Evolutionary conservation across 108 stramenopile species (phyloP).

Genomic region (Nitzschia palea): DNA sequence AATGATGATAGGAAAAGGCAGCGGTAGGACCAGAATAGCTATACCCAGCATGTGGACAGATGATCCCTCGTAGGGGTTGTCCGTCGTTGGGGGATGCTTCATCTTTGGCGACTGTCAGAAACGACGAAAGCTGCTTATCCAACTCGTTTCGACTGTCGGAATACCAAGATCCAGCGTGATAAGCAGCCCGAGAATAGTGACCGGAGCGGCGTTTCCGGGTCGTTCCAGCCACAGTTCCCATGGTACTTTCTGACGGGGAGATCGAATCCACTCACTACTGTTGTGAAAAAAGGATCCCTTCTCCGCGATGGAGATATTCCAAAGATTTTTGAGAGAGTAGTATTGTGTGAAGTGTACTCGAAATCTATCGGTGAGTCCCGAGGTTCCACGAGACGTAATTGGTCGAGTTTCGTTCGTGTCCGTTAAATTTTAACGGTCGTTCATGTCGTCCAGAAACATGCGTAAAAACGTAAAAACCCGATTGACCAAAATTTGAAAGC

Average conservation of each 20-base stretch:
- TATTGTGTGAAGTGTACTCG: no score
- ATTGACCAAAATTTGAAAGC: no score
- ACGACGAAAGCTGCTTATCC: conserved; percentile 43
- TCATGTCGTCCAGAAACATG: no score
- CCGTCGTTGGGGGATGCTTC: conserved; percentile 5
- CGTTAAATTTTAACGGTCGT: no score
- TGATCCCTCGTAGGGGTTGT: conserved; percentile 48
- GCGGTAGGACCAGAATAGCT: conserved; percentile 85
- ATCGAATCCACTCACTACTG: no score
- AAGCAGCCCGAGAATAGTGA: conserved; percentile 59
- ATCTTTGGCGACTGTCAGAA: conserved; percentile 27
- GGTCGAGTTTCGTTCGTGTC: no score
- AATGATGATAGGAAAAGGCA: conserved; percentile 64
- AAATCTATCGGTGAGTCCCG: no score
- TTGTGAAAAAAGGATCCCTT: no score
- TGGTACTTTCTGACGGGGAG: not conserved
- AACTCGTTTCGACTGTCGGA: conserved; percentile 37
- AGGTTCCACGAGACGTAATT: no score
- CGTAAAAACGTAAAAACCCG: no score
- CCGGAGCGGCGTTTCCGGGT: not conserved
- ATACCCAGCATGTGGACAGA: conserved; percentile 86
- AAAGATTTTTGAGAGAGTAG: no score
- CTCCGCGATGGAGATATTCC: no score
- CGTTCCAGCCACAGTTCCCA: conserved; percentile 9
- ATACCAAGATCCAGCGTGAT: conserved; percentile 86